Evolutionary conservation across 2,329 filamentous ascomycete genomes (phyloP).

Genomic region (Neodidymelliopsis sp.): DNA sequence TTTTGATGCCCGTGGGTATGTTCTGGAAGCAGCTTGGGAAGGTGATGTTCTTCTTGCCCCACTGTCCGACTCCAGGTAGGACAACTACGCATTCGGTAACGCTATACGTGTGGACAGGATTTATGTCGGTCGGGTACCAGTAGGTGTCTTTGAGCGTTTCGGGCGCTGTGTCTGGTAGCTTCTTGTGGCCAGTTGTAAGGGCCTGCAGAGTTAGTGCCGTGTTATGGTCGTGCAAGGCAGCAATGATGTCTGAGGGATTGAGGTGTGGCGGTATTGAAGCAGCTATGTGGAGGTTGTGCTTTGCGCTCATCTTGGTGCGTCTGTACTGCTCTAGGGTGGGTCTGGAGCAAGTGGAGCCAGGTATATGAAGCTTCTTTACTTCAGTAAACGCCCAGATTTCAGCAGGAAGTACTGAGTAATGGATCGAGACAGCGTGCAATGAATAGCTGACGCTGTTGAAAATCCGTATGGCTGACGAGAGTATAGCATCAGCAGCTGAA

Average conservation of each 20-base stretch:
- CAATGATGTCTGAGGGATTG: constrained; percentile 33
- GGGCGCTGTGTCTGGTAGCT: constrained; percentile 31
- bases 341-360: background rate
- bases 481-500: background rate
- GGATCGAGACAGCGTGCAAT: background rate
- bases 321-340: background rate
- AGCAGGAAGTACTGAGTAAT: background rate
- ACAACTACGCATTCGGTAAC: constrained; percentile 43
- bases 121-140: constrained; percentile 43
- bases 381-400: background rate
- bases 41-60: constrained; percentile 41
- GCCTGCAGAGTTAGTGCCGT: constrained; percentile 45
- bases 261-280: constrained; percentile 40
- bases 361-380: background rate
- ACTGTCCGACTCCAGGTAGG: constrained; percentile 41
- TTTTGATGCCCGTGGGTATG: constrained; percentile 43
- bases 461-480: no score
- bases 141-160: constrained; percentile 43
- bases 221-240: constrained; percentile 46
- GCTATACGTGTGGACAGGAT: constrained; percentile 37
- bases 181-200: constrained; percentile 39
- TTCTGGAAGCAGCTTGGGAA: constrained; percentile 45
- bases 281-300: constrained; percentile 43
- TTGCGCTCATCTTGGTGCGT: constrained; percentile 30
- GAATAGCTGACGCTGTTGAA: background rate